Evolutionary conservation across 1,284 basidiomycete species (phyloP).

Genomic region (Cutaneotrichosporon sp.): DNA sequence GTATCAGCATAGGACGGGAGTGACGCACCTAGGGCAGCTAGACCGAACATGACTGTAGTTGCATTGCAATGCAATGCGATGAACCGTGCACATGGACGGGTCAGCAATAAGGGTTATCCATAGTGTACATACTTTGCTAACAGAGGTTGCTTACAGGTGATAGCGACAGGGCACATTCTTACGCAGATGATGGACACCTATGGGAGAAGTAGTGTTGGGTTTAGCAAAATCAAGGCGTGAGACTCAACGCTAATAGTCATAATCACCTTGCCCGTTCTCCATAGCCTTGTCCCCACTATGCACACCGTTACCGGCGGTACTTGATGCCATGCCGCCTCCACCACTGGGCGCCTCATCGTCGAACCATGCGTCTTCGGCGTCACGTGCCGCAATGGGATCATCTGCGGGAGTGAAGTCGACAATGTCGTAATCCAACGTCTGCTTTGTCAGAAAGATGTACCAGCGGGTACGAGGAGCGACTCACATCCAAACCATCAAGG

Average conservation of each 20-base stretch:
- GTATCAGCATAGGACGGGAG: too few species aligned
- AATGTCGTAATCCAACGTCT: constrained; percentile 43
- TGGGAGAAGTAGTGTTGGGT: too few species aligned
- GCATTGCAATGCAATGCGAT: too few species aligned
- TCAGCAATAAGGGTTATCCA: too few species aligned
- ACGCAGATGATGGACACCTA: too few species aligned
- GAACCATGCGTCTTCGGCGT: constrained; percentile 44
- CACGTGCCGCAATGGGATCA: constrained; percentile 36
- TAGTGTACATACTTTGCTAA: too few species aligned
- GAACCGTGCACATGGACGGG: too few species aligned
- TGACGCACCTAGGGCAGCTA: too few species aligned
- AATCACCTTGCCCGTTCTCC: constrained; percentile 44
- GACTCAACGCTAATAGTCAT: constrained; percentile 47
- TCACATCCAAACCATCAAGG: constrained; percentile 47
- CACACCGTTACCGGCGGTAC: constrained; percentile 3
- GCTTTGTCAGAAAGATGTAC: not conserved
- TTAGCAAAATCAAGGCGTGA: too few species aligned
- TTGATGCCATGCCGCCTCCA: constrained; percentile 11
- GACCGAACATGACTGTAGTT: too few species aligned
- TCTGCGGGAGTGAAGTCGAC: constrained; percentile 41
- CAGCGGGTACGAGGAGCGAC: constrained; percentile 19
- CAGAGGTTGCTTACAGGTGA: too few species aligned
- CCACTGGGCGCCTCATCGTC: constrained; percentile 42
- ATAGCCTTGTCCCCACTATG: constrained; percentile 2
- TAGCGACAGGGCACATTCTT: too few species aligned